Percentiles rank a stretch among this genome's conserved stretches.
Evolutionary conservation across 2,329 filamentous ascomycete genomes (phyloP).

Genomic region (Cryphonectria radicalis): DNA sequence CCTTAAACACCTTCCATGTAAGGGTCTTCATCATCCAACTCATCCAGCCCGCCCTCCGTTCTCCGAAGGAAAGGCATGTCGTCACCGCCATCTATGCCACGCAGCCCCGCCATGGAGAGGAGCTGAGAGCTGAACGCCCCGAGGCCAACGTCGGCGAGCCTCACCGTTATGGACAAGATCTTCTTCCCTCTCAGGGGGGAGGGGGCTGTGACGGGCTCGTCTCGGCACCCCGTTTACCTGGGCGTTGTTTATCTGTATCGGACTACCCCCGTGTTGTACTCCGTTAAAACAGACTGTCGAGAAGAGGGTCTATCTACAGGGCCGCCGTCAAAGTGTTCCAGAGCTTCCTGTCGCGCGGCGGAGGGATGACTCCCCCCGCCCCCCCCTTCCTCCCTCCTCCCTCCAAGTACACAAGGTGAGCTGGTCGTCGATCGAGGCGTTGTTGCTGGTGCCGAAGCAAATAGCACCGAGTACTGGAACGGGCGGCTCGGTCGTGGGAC

Average conservation of each 20-base stretch:
- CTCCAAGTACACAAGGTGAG: conserved; percentile 79
- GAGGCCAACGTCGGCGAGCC: conserved; percentile 83
- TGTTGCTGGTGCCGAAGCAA: conserved; percentile 85
- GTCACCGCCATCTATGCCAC: conserved; percentile 91
- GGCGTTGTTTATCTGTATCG: conserved; percentile 57
- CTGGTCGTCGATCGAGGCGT: conserved; percentile 76
- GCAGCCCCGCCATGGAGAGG: conserved; percentile 81
- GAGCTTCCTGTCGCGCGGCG: conserved; percentile 83
- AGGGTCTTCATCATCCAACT: conserved; percentile 84
- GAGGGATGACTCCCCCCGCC: conserved; percentile 67
- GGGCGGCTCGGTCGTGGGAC: conserved; percentile 72
- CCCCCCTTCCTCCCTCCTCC: conserved; percentile 43
- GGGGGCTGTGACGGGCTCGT: not conserved
- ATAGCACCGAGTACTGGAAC: conserved; percentile 82
- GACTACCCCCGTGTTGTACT: conserved; percentile 66
- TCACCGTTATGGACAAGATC: conserved; percentile 98
- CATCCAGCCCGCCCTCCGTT: conserved; percentile 56
- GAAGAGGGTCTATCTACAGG: conserved; percentile 76
- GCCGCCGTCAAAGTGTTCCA: conserved; percentile 73
- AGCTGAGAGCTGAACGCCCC: conserved; percentile 81
- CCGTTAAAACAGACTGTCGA: conserved; percentile 88
- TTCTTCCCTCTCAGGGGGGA: conserved; percentile 63
- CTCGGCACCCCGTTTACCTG: not conserved
- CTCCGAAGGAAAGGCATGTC: conserved; percentile 84
- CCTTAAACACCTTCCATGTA: conserved; percentile 87